Base-by-base conservation (phyloP, 257 asterid species). In the Solanum chiquidenum region DNA sequence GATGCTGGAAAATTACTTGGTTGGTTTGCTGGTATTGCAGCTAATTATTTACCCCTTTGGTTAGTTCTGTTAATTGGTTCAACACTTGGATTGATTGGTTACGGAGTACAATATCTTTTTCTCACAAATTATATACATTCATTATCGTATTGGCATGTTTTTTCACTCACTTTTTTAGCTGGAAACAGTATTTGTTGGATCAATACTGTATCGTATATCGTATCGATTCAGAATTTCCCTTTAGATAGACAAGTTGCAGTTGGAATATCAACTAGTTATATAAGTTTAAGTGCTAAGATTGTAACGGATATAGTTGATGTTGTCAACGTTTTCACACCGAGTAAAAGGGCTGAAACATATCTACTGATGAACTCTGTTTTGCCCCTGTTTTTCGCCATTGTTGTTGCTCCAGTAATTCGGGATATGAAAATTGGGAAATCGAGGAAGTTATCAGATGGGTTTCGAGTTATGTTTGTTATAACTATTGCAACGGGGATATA, bases 1-100 rank as follows among this genome's bases (percentile, higher is more conserved):
- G 99, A 96, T 75, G 98, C 98, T 34, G 99, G 98, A 18, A 96
- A 95, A 60, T 89, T 96, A 25, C 86, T 96, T 27, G 99, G 98
- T 42, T 95, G 95, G 95, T 79, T 94, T 66, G 92, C 98, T 64
- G 98, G 99, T 16, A 20, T 92, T 5, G 98, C 98, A 6, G 95
- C 96, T 4, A 89, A 87, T 13, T 91, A 77, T 87, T 72, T 94
- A 16, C 97, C 99, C 1, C 95, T 96, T n/a, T 90, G 95, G 94
- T 35, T 94, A 1, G 96, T 96, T 8, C 96, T 95, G 33, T 85
- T 94, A 84, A 91, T 94, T 44, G 98, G 98, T 68, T 87, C 98
- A 1, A 9, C 86, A 9, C 95, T 96, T 34, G 98, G 98, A 27
- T 42, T 92, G 2, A 6, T 95, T 4, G 98, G 98, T 7, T 96